phyloP scores from a whole-genome alignment of 1,139 yeast species.

The Yamadazyma trypodendri region DNA sequence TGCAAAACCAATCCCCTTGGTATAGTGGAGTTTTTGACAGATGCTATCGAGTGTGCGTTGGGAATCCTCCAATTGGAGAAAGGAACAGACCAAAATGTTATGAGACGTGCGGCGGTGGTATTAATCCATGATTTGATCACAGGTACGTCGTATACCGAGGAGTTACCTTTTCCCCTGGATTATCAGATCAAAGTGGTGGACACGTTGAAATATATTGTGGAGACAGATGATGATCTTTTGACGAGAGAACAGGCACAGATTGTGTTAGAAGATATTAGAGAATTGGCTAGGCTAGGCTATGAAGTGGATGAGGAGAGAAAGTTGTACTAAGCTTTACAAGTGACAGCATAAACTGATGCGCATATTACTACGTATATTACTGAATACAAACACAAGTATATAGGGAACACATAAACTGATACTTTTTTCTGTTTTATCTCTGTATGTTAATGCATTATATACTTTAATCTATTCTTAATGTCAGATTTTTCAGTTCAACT shows the following conservation, averaged over 20 bases:
- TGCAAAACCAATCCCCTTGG: conserved; percentile 62
- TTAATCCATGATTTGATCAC: conserved; percentile 61
- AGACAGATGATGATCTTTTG: conserved; percentile 54
- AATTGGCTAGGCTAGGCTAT: conserved; percentile 21
- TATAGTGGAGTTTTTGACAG: conserved; percentile 44
- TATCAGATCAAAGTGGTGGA: conserved; percentile 43
- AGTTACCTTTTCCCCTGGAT: conserved; percentile 48
- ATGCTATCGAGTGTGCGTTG: conserved; percentile 69
- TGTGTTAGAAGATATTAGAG: conserved; percentile 45
- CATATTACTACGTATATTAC: too few species aligned
- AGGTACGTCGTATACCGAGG: conserved; percentile 42
- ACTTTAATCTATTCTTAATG: too few species aligned
- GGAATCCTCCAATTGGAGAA: conserved; percentile 68
- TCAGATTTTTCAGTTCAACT: too few species aligned
- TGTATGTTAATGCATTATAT: too few species aligned
- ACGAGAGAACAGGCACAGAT: conserved; percentile 57
- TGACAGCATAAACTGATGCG: too few species aligned
- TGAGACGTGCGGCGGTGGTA: conserved; percentile 77
- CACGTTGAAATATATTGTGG: conserved; percentile 42
- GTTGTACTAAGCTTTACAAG: too few species aligned
- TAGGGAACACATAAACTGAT: too few species aligned
- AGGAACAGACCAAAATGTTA: conserved; percentile 43
- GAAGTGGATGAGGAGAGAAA: conserved; percentile 3
- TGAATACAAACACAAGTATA: too few species aligned
- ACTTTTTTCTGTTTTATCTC: too few species aligned